Evolutionary conservation across 2,329 filamentous ascomycete genomes (phyloP), one percentile per base, ranked within the genome.

Genomic region (Sphaceloma murrayae): DNA sequence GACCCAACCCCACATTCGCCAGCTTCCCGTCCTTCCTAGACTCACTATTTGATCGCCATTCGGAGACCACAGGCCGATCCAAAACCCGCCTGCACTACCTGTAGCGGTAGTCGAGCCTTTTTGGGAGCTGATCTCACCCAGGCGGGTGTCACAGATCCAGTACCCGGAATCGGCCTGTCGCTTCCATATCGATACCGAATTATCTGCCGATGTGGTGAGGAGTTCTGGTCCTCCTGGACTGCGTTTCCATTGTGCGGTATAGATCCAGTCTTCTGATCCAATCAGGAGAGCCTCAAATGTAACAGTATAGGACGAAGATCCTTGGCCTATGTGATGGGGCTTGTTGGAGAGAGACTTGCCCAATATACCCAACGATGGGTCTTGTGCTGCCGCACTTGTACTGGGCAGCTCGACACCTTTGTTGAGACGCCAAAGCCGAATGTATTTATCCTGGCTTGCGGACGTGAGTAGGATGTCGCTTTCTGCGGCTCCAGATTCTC

Each of bases 211-310:
- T 0, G 89, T 81, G 2, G 89, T 88, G 3, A 98, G 74, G 9
- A 83, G 69, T 48, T 72, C 76, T 11, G 56, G 53, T 18, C 47
- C 27, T 13, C 50, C 47, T 2, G 59, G 64, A 32, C 67, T 60
- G 5, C 70, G 69, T 48, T 75, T 73, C 88, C 88, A 95, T 45
- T 72, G 70, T 2, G 85, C 80, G 46, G 84, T 93, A 63, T 94
- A 96, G 46, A 98, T 89, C 91, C 91, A 98, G 57, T 98, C 91
- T 59, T 98, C 91, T 58, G 98, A 91, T 6, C 91, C 91, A 2
- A 98, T 75, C 4, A 98, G 73, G 2, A 98, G 69, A 1, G 91
- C 91, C 62, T 98, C 91, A 53, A 98, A 96, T 0, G 87, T 94
- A 46, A 94, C 72, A 5, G 82, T 84, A 62, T 84, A 89, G 52